Evolutionary conservation across 192 early-diverging fungal species (phyloP).

Genomic region (Coemansia sp.): DNA sequence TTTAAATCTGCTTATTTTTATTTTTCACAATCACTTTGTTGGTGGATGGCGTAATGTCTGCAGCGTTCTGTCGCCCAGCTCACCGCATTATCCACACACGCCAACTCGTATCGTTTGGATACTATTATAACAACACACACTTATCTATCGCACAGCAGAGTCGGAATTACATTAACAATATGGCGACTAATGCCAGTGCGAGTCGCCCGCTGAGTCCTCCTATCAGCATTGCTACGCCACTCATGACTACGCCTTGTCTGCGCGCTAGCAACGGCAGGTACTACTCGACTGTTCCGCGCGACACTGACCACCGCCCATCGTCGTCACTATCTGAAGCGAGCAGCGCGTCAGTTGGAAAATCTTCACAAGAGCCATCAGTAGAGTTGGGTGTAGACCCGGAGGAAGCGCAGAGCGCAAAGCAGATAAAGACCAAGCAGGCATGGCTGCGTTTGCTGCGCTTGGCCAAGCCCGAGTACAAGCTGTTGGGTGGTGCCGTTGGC

Average conservation of each 20-base stretch:
- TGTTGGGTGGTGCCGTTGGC: constrained; percentile 57
- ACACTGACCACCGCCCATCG: neutral
- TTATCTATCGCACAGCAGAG: neutral
- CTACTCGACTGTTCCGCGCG: constrained; percentile 34
- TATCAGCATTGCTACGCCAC: constrained; percentile 18
- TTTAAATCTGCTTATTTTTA: neutral
- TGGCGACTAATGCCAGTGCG: neutral
- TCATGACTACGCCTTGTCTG: constrained; percentile 15
- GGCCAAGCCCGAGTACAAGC: constrained; percentile 45
- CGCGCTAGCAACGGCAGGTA: constrained; percentile 30
- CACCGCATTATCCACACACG: neutral
- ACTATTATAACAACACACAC: neutral
- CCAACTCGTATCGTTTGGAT: neutral
- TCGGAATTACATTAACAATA: neutral
- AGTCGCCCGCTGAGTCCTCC: neutral
- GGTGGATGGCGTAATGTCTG: constrained; percentile 11
- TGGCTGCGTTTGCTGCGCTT: constrained; percentile 52
- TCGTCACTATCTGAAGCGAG: constrained; percentile 8
- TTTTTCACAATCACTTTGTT: neutral
- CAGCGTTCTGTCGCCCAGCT: constrained; percentile 5
- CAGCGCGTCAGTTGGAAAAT: neutral
- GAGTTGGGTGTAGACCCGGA: constrained; percentile 31
- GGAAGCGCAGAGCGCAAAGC: constrained; percentile 15
- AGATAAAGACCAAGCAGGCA: constrained; percentile 26
- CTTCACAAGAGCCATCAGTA: neutral